phyloP scores from a whole-genome alignment of 495 filamentous ascomycete genomes.

The Aspergillus olivimuriae region DNA sequence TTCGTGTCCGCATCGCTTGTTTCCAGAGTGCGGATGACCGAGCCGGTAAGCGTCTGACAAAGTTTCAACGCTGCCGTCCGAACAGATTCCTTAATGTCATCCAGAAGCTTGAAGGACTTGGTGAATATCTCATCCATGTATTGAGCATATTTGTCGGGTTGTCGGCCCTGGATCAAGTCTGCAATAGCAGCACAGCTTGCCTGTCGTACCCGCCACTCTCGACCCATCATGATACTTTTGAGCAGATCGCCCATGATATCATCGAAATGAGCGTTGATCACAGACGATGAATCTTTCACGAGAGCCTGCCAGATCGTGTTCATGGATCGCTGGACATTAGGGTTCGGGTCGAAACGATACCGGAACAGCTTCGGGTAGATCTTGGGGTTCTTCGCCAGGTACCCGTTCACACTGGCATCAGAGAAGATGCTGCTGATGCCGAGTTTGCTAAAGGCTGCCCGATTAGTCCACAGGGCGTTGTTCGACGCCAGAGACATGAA shows the following conservation, averaged over 20 bases:
- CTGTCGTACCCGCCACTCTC: constrained; percentile 88
- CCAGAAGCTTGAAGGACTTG: constrained; percentile 69
- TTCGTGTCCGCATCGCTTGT: constrained; percentile 64
- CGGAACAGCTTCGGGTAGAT: constrained; percentile 91
- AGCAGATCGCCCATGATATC: constrained; percentile 80
- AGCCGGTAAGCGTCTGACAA: constrained; percentile 73
- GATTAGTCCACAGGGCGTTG: constrained; percentile 90
- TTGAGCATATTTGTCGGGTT: constrained; percentile 69
- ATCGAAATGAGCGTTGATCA: constrained; percentile 72
- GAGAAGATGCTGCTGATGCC: constrained; percentile 88
- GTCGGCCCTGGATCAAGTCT: constrained; percentile 72
- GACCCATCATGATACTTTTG: constrained; percentile 68
- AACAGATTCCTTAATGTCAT: constrained; percentile 92
- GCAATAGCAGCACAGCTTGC: constrained; percentile 87
- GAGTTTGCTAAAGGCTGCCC: constrained; percentile 90
- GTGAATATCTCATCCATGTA: constrained; percentile 82
- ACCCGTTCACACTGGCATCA: constrained; percentile 69
- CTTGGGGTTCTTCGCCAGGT: constrained; percentile 73
- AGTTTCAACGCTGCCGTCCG: constrained; percentile 72
- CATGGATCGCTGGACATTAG: constrained; percentile 89
- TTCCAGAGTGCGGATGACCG: constrained; percentile 80
- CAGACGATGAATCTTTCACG: constrained; percentile 72
- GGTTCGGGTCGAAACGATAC: constrained; percentile 91
- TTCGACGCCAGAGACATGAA: constrained; percentile 96
- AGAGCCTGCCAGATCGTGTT: constrained; percentile 93